Evolutionary conservation across 441 rosid genomes (phyloP).

Genomic region (Iberis amara): DNA sequence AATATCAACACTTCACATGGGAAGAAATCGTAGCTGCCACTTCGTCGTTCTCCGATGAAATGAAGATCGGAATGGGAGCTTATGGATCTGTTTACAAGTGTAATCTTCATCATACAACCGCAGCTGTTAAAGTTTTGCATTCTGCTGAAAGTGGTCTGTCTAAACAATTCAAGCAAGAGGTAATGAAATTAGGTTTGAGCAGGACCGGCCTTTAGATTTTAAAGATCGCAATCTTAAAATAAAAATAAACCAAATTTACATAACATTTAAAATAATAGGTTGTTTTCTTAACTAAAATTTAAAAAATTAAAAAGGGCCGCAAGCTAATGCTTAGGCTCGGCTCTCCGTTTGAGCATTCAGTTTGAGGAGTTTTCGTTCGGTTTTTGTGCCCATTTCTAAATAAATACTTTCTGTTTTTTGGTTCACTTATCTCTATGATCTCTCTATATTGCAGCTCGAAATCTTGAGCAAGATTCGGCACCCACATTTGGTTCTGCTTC

Average conservation of each 20-base stretch:
- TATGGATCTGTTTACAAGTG: slow-evolving; percentile 34
- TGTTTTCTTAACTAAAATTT: no score
- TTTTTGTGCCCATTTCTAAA: not conserved
- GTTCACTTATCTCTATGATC: not conserved
- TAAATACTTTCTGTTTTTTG: not conserved
- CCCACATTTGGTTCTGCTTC: slow-evolving; percentile 83
- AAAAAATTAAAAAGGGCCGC: no score
- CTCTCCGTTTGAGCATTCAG: no score
- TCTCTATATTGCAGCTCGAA: slow-evolving; percentile 54
- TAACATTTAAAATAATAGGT: no score
- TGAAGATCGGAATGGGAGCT: slow-evolving; percentile 33
- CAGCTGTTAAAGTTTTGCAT: slow-evolving; percentile 36
- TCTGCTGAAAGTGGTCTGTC: slow-evolving; percentile 24
- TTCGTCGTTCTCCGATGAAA: slow-evolving; percentile 30
- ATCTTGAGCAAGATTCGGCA: slow-evolving; percentile 78
- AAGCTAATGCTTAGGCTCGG: no score
- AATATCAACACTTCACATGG: slow-evolving; percentile 34
- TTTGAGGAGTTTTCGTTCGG: not conserved
- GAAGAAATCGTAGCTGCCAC: slow-evolving; percentile 33
- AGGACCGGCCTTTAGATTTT: no score
- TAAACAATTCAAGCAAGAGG: slow-evolving; percentile 81
- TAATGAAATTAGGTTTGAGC: slow-evolving; percentile 17
- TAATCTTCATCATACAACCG: slow-evolving; percentile 33
- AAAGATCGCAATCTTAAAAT: no score
- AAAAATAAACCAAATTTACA: no score